Evolutionary conservation across 805 yeast species (phyloP).

Genomic region (Ogataea siamensis): DNA sequence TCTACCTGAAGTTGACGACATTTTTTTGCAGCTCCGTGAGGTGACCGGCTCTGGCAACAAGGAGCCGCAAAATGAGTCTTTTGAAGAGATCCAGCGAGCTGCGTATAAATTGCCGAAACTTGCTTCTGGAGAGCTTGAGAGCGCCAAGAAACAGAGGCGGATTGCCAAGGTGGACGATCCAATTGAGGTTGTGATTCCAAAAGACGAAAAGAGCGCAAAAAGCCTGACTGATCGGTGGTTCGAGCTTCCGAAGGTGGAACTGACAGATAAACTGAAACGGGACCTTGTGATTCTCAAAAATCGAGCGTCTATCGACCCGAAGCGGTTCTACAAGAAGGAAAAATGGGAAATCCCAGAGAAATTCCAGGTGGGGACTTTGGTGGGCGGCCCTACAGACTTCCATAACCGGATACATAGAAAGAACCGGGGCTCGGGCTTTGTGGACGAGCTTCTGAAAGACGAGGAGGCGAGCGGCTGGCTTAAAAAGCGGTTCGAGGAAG

Average conservation of each 20-base stretch:
- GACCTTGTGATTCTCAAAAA: constrained; percentile 79
- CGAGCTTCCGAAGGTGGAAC: constrained; percentile 69
- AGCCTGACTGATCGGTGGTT: constrained; percentile 71
- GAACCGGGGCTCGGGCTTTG: constrained; percentile 73
- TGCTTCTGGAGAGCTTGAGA: constrained; percentile 30
- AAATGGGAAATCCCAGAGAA: constrained; percentile 53
- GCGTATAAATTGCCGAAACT: constrained; percentile 35
- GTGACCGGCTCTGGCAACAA: constrained; percentile 5
- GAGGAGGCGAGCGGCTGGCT: constrained; percentile 69
- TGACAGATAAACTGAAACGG: constrained; percentile 68
- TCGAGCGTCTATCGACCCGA: constrained; percentile 91
- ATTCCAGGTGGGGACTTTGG: constrained; percentile 85
- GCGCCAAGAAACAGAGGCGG: constrained; percentile 12
- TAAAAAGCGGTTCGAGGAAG: constrained; percentile 78
- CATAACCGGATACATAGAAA: constrained; percentile 66
- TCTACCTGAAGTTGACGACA: constrained; percentile 29
- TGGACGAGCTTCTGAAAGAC: constrained; percentile 81
- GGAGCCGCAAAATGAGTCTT: constrained; percentile 27
- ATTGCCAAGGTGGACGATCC: constrained; percentile 42
- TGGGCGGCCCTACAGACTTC: constrained; percentile 80
- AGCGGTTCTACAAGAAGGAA: constrained; percentile 89
- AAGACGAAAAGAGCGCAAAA: constrained; percentile 25
- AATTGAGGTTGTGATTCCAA: constrained; percentile 29
- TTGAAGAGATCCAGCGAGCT: constrained; percentile 32
- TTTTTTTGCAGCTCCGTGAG: constrained; percentile 31